A percentile compares a stretch with the other conserved stretches of the same genome.
phyloP scores from a whole-genome alignment of 2,329 filamentous ascomycete species.

The Pyricularia sp. region DNA sequence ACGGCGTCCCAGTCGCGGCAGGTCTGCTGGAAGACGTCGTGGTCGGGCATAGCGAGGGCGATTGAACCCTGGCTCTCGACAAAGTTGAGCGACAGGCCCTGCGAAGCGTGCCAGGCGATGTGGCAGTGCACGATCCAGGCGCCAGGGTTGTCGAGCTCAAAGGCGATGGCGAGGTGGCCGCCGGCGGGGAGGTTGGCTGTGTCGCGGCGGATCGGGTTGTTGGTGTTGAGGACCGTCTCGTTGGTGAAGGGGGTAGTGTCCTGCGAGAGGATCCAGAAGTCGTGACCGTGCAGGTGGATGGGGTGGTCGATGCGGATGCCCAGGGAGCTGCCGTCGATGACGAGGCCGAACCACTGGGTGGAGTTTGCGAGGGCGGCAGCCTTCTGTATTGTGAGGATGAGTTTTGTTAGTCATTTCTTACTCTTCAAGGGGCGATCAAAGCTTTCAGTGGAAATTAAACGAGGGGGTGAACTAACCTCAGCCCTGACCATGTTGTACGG shows the following conservation, averaged over 20 bases:
- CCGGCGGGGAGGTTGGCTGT: constrained; percentile 21
- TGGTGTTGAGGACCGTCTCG: constrained; percentile 11
- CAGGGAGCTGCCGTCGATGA: constrained; percentile 14
- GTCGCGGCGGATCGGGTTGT: constrained; percentile 28
- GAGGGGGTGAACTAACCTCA: constrained; percentile 7
- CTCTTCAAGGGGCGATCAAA: no score
- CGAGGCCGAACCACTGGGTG: constrained; percentile 18
- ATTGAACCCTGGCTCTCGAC: constrained; percentile 23
- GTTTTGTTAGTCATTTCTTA: background rate
- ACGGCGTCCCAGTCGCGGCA: constrained; percentile 5
- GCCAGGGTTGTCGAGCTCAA: constrained; percentile 25
- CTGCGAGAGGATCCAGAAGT: constrained; percentile 34
- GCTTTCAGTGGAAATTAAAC: no score
- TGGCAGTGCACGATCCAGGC: constrained; percentile 21
- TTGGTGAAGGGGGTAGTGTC: constrained; percentile 12
- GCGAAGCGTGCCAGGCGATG: constrained; percentile 12
- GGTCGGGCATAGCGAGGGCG: constrained; percentile 30
- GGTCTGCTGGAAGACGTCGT: background rate
- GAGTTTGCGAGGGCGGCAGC: background rate
- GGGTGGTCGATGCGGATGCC: constrained; percentile 24
- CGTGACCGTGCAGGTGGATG: constrained; percentile 42
- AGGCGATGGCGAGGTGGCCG: constrained; percentile 22
- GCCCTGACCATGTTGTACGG: constrained; percentile 11
- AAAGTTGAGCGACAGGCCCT: constrained; percentile 29
- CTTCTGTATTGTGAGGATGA: background rate